These are phyloP conservation scores for Eutrema salsugineum DNA, from an alignment of 441 rosid genomes.

Conservation along the genomic window DNA sequence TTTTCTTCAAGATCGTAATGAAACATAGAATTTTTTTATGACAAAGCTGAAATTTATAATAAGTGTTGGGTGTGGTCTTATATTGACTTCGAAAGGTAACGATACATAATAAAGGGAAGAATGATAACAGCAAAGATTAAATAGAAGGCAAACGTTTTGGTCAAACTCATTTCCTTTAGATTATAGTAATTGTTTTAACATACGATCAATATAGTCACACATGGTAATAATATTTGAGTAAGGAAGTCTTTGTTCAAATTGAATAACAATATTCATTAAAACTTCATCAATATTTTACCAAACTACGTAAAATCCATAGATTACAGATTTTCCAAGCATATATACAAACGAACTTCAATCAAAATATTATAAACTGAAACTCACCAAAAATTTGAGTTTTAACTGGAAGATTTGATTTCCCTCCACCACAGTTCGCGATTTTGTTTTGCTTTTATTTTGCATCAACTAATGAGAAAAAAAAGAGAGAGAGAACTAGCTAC, in stretches of 20 bases:
- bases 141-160: not conserved
- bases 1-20: not conserved
- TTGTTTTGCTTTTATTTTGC: not conserved
- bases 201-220: not conserved
- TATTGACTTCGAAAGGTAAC: not conserved
- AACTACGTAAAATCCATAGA: not conserved
- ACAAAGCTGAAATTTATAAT: not conserved
- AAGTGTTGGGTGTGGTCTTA: not conserved
- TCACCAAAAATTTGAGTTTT: not conserved
- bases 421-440: too few relatives aligned
- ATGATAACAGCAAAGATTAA: too few relatives aligned
- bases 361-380: not conserved
- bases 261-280: not conserved
- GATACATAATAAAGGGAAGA: not conserved
- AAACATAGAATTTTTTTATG: too few relatives aligned
- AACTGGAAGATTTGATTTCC: too few relatives aligned
- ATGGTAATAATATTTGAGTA: not conserved
- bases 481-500: not conserved
- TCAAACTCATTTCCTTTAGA: not conserved
- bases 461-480: not conserved
- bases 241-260: not conserved
- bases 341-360: not conserved
- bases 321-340: not conserved
- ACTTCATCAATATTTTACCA: not conserved
- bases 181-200: not conserved